These are phyloP conservation scores for Yamadazyma spencermartinsiae DNA, from an alignment of 1,139 yeast genomes.

Conservation along the genomic window DNA sequence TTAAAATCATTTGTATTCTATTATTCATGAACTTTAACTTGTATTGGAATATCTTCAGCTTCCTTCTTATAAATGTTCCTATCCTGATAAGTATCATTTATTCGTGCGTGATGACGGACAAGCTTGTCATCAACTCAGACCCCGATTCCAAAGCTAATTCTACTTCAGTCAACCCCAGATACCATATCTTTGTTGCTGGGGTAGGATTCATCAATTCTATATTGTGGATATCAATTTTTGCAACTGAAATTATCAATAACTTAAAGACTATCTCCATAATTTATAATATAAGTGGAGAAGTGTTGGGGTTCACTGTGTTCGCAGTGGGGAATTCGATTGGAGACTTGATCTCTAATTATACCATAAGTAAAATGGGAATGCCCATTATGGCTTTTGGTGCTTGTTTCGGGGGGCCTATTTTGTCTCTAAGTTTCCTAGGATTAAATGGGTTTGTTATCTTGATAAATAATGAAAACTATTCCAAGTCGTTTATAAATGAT, in stretches of 20 bases:
- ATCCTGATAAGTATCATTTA: not conserved
- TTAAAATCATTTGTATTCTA: conserved; percentile 4
- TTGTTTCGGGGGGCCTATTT: conserved; percentile 89
- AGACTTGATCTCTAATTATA: conserved; percentile 80
- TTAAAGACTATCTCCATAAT: conserved; percentile 63
- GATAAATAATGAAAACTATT: conserved; percentile 18
- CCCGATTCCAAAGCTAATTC: not conserved
- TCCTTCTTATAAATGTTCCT: not conserved
- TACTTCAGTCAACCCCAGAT: not conserved
- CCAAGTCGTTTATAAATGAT: conserved; percentile 10
- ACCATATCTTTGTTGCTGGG: conserved; percentile 23
- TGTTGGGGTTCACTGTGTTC: conserved; percentile 81
- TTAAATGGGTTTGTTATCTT: conserved; percentile 61
- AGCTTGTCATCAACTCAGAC: not conserved
- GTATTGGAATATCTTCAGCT: conserved; percentile 2
- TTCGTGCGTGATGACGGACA: not conserved
- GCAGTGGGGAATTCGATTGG: conserved; percentile 94
- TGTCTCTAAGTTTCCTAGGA: conserved; percentile 48
- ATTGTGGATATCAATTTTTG: conserved; percentile 73
- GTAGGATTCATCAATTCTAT: conserved; percentile 71
- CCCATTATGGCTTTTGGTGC: conserved; percentile 94
- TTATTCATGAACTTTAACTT: conserved; percentile 12
- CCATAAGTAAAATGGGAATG: conserved; percentile 83
- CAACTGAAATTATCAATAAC: conserved; percentile 72
- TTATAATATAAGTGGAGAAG: conserved; percentile 70